These are phyloP conservation scores for Mycena belliarum DNA, from an alignment of 768 basidiomycete genomes.

Conservation along the genomic window DNA sequence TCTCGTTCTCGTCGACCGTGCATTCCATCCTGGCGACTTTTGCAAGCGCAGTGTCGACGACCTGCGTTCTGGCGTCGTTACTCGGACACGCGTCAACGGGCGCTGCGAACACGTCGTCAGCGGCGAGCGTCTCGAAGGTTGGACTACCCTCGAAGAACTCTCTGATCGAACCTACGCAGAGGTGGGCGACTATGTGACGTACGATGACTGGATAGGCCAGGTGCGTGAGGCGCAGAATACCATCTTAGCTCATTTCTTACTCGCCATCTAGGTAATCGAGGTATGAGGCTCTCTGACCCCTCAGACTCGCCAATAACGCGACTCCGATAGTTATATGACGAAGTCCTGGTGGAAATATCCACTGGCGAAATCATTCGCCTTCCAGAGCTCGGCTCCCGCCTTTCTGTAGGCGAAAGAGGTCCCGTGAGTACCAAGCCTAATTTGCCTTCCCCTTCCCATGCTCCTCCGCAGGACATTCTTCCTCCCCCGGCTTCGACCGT, in stretches of 20 bases:
- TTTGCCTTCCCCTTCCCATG: slow-evolving; percentile 6
- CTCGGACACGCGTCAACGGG: slow-evolving; percentile 60
- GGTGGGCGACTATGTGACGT: slow-evolving; percentile 79
- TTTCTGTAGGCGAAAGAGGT: slow-evolving; percentile 76
- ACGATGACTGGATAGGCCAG: slow-evolving; percentile 89
- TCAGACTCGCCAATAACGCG: slow-evolving; percentile 12
- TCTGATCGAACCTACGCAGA: slow-evolving; percentile 61
- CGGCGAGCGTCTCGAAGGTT: slow-evolving; percentile 56
- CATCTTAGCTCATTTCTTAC: slow-evolving; percentile 10
- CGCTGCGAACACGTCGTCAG: slow-evolving; percentile 76
- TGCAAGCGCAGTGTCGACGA: slow-evolving; percentile 80
- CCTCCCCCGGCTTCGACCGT: slow-evolving; percentile 50
- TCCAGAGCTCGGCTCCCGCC: slow-evolving; percentile 75
- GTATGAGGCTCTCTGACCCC: slow-evolving; percentile 40
- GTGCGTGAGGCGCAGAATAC: slow-evolving; percentile 40
- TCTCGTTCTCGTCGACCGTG: slow-evolving; percentile 72
- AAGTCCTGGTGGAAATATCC: slow-evolving; percentile 72
- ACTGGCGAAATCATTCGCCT: slow-evolving; percentile 65
- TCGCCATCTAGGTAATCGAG: slow-evolving; percentile 64
- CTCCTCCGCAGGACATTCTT: slow-evolving; percentile 59
- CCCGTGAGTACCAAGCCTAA: slow-evolving; percentile 44
- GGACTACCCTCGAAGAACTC: slow-evolving; percentile 62
- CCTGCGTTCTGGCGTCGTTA: slow-evolving; percentile 74
- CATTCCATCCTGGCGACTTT: slow-evolving; percentile 75
- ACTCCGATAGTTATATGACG: slow-evolving; percentile 71